Evolutionary conservation across 164 flowering plant genomes (phyloP).

Genomic region (Vitis amurensis): DNA sequence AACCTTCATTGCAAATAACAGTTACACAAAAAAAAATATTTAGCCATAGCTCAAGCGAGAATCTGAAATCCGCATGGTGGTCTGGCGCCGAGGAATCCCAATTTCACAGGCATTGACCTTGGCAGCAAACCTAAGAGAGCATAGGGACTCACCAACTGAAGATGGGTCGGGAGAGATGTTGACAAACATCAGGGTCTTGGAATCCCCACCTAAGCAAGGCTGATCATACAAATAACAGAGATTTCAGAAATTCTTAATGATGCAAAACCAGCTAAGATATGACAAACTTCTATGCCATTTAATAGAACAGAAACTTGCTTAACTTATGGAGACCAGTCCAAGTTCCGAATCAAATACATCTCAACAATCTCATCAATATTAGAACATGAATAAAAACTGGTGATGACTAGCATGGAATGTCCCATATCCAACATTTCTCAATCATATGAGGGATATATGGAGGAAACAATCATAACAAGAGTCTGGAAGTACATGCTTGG

Average conservation of each 20-base stretch:
- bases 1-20: background rate
- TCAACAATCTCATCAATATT: no score
- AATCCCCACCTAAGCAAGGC: constrained; percentile 98
- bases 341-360: no score
- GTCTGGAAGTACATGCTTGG: no score
- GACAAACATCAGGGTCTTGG: constrained; percentile 93
- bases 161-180: constrained; percentile 83
- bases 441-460: no score
- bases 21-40: constrained; percentile 6
- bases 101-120: constrained; percentile 95
- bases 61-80: constrained; percentile 46
- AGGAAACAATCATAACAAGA: no score
- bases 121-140: constrained; percentile 91
- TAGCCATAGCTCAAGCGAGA: constrained; percentile 76
- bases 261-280: no score
- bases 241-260: background rate
- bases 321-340: no score
- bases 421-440: no score
- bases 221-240: constrained; percentile 20
- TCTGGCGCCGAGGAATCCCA: constrained; percentile 83
- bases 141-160: constrained; percentile 78
- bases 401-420: no score
- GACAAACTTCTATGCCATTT: no score
- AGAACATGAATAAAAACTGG: no score
- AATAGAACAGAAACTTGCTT: no score